Percentiles rank a stretch among this genome's conserved stretches.
Evolutionary conservation across 208 protist genomes (phyloP).

Genomic region (Trichomonas tenax): DNA sequence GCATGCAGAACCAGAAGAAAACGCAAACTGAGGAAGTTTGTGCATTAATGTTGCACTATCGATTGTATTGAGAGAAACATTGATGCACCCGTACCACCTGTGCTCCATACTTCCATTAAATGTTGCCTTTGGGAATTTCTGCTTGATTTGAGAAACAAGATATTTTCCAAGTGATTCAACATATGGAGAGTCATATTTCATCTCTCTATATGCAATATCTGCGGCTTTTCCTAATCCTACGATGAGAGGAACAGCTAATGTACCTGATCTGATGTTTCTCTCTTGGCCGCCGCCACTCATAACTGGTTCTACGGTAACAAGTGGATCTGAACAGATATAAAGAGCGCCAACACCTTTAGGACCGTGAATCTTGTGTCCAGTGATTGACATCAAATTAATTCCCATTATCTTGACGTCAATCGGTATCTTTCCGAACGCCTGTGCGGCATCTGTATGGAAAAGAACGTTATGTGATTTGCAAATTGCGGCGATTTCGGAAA

Average conservation of each 20-base stretch:
- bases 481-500: constrained; percentile 77
- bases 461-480: constrained; percentile 65
- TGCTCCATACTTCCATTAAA: constrained; percentile 59
- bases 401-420: constrained; percentile 68
- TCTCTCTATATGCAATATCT: constrained; percentile 56
- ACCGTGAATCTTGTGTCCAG: constrained; percentile 78
- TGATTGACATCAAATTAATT: constrained; percentile 84
- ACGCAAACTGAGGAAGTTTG: constrained; percentile 40
- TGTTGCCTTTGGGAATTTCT: constrained; percentile 18
- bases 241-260: constrained; percentile 34
- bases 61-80: constrained; percentile 92
- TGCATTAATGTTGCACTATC: constrained; percentile 94
- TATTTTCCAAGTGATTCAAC: constrained; percentile 53
- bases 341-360: constrained; percentile 54
- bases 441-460: constrained; percentile 76
- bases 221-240: constrained; percentile 46
- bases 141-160: constrained; percentile 58
- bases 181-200: constrained; percentile 73
- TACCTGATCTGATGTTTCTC: constrained; percentile 68
- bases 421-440: constrained; percentile 84
- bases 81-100: constrained; percentile 81
- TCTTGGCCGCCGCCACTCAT: constrained; percentile 90
- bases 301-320: constrained; percentile 82
- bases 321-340: constrained; percentile 64
- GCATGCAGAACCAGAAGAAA: constrained; percentile 83